These are phyloP conservation scores for Linum lewisii DNA, from an alignment of 345 rosid genomes.

Conservation along the genomic window DNA sequence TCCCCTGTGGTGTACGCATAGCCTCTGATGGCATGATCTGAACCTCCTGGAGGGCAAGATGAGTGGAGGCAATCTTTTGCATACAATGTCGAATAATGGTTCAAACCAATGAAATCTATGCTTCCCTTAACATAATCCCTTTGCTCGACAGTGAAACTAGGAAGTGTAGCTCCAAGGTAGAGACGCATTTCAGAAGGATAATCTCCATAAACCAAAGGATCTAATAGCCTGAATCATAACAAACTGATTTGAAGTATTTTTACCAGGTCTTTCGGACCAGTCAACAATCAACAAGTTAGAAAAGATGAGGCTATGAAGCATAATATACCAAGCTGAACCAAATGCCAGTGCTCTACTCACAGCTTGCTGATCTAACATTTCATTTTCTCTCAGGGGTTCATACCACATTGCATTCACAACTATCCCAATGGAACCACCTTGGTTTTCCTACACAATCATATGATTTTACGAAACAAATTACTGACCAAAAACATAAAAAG, in stretches of 20 bases:
- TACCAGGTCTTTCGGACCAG: too few relatives aligned
- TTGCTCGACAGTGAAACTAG: constrained; percentile 25
- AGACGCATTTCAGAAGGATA: constrained; percentile 37
- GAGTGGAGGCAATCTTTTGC: constrained; percentile 43
- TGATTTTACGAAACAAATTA: too few relatives aligned
- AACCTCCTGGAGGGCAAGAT: constrained; percentile 18
- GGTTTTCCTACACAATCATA: neutral
- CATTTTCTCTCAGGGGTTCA: constrained; percentile 15
- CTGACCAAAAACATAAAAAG: too few relatives aligned
- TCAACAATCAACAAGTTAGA: too few relatives aligned
- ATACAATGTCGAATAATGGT: constrained; percentile 33
- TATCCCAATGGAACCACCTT: neutral
- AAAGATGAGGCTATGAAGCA: neutral
- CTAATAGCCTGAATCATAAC: constrained; percentile 22
- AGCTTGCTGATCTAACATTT: constrained; percentile 25
- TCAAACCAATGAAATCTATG: constrained; percentile 36
- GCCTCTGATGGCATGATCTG: constrained; percentile 27
- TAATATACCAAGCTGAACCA: constrained; percentile 21
- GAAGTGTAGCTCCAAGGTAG: constrained; percentile 27
- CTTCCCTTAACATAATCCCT: constrained; percentile 28
- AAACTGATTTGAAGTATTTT: neutral
- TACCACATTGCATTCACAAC: neutral
- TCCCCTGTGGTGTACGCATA: constrained; percentile 29
- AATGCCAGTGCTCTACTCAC: constrained; percentile 27
- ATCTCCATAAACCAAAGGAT: constrained; percentile 39